Evolutionary conservation across 1,284 basidiomycete genomes (phyloP).

Genomic region (Papiliotrema terrestris): DNA sequence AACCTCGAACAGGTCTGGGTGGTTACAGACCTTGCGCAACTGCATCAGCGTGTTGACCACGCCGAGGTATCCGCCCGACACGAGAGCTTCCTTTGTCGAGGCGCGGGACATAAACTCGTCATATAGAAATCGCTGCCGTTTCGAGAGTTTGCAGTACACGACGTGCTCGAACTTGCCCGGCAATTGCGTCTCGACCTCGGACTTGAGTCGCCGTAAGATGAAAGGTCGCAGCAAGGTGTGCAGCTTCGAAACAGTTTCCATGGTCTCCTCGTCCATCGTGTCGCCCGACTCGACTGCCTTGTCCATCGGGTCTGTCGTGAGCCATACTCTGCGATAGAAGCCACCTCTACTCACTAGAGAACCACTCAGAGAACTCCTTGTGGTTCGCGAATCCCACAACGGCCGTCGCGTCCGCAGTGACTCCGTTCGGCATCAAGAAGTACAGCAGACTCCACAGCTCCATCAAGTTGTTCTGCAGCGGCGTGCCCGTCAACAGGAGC

Average conservation of each 20-base stretch:
- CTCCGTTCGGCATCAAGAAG: slow-evolving; percentile 83
- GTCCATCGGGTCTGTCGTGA: slow-evolving; percentile 73
- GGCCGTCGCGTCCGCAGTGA: slow-evolving; percentile 49
- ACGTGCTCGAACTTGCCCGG: slow-evolving; percentile 95
- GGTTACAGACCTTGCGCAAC: slow-evolving; percentile 90
- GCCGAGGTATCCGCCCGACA: slow-evolving; percentile 72
- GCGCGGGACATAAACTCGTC: slow-evolving; percentile 97
- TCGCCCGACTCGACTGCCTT: slow-evolving; percentile 87
- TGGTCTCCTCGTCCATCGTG: slow-evolving; percentile 73
- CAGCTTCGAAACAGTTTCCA: slow-evolving; percentile 81
- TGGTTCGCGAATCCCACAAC: slow-evolving; percentile 84
- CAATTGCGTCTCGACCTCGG: slow-evolving; percentile 93
- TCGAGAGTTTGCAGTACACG: slow-evolving; percentile 85
- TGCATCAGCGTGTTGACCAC: slow-evolving; percentile 99
- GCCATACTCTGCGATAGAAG: background rate
- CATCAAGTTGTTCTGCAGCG: slow-evolving; percentile 92
- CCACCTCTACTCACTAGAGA: slow-evolving; percentile 70
- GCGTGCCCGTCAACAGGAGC: slow-evolving; percentile 86
- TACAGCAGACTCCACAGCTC: slow-evolving; percentile 94
- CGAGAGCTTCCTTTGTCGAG: slow-evolving; percentile 78
- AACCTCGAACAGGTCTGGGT: slow-evolving; percentile 93
- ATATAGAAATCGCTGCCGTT: slow-evolving; percentile 92
- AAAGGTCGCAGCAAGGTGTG: slow-evolving; percentile 92
- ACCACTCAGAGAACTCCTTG: slow-evolving; percentile 95
- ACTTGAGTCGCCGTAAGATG: slow-evolving; percentile 87